Evolutionary conservation across 768 basidiomycete genomes (phyloP).

Genomic region (Piloderma croceum): DNA sequence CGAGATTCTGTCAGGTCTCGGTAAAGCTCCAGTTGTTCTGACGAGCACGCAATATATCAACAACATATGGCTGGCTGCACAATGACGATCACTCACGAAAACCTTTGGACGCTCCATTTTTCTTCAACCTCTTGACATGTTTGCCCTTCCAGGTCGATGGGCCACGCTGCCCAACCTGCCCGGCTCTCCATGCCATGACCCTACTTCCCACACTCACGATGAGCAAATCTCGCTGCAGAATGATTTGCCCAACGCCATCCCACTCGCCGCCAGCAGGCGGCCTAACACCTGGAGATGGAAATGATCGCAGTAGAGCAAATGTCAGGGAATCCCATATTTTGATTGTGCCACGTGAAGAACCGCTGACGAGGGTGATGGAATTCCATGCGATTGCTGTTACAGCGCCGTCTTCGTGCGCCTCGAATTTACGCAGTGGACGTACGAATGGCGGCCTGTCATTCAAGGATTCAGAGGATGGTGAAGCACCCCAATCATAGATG

Average conservation of each 20-base stretch:
- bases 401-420: slow-evolving; percentile 59
- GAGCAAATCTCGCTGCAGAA: slow-evolving; percentile 51
- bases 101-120: slow-evolving; percentile 27
- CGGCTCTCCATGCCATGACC: slow-evolving; percentile 66
- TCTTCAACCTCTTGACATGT: slow-evolving; percentile 8
- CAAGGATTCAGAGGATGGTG: too few species aligned
- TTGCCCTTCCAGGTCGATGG: not conserved
- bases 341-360: slow-evolving; percentile 56
- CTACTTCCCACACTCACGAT: slow-evolving; percentile 55
- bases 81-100: slow-evolving; percentile 26
- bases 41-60: not conserved
- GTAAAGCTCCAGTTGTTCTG: slow-evolving; percentile 62
- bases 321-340: slow-evolving; percentile 64
- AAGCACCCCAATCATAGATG: slow-evolving; percentile 48
- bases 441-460: too few species aligned
- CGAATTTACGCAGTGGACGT: slow-evolving; percentile 43
- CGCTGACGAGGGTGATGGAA: slow-evolving; percentile 54
- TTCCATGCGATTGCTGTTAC: slow-evolving; percentile 64
- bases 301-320: slow-evolving; percentile 49
- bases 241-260: slow-evolving; percentile 50
- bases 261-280: slow-evolving; percentile 28
- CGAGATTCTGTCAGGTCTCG: slow-evolving; percentile 58
- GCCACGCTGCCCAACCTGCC: slow-evolving; percentile 23
- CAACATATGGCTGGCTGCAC: not conserved
- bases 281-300: slow-evolving; percentile 43